Conservation (phyloP, 2,329 filamentous ascomycete genomes). For the Dactylonectria estremocensis region DNA sequence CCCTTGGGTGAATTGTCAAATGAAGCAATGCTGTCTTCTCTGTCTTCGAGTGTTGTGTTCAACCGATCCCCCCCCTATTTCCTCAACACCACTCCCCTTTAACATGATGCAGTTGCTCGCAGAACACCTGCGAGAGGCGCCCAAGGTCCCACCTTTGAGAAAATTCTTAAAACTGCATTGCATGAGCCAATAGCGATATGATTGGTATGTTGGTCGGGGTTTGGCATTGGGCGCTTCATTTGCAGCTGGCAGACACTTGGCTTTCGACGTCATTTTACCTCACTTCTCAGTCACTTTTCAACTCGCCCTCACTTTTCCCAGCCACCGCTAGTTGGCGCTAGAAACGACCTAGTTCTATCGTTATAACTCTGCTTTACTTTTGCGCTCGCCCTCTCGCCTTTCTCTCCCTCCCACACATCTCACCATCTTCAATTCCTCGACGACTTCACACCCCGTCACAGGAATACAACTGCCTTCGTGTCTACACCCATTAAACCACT, state of each 20-base stretch:
- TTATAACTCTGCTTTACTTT: not conserved
- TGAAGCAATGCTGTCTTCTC: not conserved
- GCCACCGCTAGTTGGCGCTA: not conserved
- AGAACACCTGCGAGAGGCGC: not conserved
- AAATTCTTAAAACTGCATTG: not conserved
- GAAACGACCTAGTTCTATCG: too few species aligned
- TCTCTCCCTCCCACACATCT: not conserved
- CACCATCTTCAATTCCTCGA: not conserved
- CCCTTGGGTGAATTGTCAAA: not conserved
- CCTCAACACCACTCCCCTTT: not conserved
- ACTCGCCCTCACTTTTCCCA: conserved; percentile 3
- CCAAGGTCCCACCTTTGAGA: not conserved
- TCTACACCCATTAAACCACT: not conserved
- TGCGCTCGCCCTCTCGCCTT: not conserved
- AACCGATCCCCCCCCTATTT: not conserved
- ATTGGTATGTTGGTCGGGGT: not conserved
- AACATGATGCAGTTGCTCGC: not conserved
- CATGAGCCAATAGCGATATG: too few species aligned
- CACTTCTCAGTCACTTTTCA: conserved; percentile 5
- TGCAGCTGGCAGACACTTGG: not conserved
- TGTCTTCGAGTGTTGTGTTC: not conserved
- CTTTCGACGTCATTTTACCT: not conserved
- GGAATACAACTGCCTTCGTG: not conserved
- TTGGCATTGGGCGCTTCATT: not conserved
- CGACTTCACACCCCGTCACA: not conserved